Percentiles rank a stretch among this genome's conserved stretches.
These are phyloP conservation scores for Ophioceras dolichostomum DNA, from an alignment of 2,329 filamentous ascomycete genomes.

Conservation along the genomic window DNA sequence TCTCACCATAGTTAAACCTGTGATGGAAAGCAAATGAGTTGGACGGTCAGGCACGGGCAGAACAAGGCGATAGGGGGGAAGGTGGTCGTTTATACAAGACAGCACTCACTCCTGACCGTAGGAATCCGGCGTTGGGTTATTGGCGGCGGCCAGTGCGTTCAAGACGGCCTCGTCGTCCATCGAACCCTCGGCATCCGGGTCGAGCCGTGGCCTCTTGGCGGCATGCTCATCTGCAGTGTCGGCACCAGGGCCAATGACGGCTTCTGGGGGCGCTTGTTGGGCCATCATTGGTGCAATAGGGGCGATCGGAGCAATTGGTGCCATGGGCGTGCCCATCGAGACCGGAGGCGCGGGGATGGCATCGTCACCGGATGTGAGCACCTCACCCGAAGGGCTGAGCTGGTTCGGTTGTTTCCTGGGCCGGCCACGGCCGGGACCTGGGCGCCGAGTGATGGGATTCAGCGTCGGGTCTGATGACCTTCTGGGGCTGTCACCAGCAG, in stretches of 20 bases:
- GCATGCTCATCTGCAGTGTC: constrained; percentile 19
- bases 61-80: too few species aligned
- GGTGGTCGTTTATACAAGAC: too few species aligned
- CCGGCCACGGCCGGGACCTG: constrained; percentile 43
- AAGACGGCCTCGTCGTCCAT: constrained; percentile 37
- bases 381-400: too few species aligned
- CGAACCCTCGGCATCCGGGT: constrained; percentile 19
- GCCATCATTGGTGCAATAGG: constrained; percentile 5
- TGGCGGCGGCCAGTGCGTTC: constrained; percentile 30
- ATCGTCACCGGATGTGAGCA: too few species aligned
- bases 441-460: constrained; percentile 48
- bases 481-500: constrained; percentile 18
- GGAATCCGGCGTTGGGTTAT: constrained; percentile 21
- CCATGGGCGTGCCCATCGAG: too few species aligned
- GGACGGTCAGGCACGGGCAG: too few species aligned
- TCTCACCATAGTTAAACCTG: too few species aligned
- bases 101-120: constrained; percentile 30
- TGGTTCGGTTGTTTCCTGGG: constrained; percentile 37
- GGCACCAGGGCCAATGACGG: constrained; percentile 14
- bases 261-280: constrained; percentile 13
- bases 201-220: constrained; percentile 27
- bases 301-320: too few species aligned
- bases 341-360: too few species aligned
- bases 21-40: too few species aligned
- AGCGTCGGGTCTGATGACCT: constrained; percentile 36